Evolutionary conservation across 176 grass and related monocot species (phyloP), one percentile per base, ranked within the genome.

Genomic region (Dendrocalamus sinicus): DNA sequence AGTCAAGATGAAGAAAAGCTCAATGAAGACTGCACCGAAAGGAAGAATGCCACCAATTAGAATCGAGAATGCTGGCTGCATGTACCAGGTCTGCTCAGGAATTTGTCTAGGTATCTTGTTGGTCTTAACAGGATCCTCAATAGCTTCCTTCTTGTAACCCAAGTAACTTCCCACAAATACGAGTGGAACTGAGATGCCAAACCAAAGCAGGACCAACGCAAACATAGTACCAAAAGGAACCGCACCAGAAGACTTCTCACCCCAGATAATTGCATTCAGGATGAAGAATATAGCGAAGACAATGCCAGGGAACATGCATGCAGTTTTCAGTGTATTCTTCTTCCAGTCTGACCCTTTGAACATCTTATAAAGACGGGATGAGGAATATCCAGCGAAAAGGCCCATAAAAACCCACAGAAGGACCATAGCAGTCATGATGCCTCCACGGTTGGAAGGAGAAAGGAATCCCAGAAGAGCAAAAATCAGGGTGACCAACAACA

Each of bases 401-500:
- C 59, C 59, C 59, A 62, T 62, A 12, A 62, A 62, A 62, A 62
- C 59, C 23, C 59, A 62, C 23, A 13, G 11, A 13, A 62, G 59
- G 59, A 62, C n/a, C 59, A 26, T 62, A 62, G 59, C 23, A 62
- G 59, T 62, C 59, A 62, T 62, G 59, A 62, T 11, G n/a, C 23
- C 60, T 28, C 60, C 60, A 28, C 23, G 12, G 23, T 63, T 63
- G 60, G 23, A 63, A 26, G 60, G 11, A 28, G 60, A 28, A 63
- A 63, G 60, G 60, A 63, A 63, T 63, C 60, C 59, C 60, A 63
- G 60, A 63, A 63, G 60, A 63, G 60, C 23, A 63, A 24, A 61
- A 61, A 61, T 61, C 58, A 61, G 58, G 58, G 58, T 61, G 58
- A 61, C 58, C n/a, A 61, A 61, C 23, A 61, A 61, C 22, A 61